These are phyloP conservation scores for Neodidymelliopsis sp. DNA, from an alignment of 2,329 filamentous ascomycete species.

Conservation along the genomic window DNA sequence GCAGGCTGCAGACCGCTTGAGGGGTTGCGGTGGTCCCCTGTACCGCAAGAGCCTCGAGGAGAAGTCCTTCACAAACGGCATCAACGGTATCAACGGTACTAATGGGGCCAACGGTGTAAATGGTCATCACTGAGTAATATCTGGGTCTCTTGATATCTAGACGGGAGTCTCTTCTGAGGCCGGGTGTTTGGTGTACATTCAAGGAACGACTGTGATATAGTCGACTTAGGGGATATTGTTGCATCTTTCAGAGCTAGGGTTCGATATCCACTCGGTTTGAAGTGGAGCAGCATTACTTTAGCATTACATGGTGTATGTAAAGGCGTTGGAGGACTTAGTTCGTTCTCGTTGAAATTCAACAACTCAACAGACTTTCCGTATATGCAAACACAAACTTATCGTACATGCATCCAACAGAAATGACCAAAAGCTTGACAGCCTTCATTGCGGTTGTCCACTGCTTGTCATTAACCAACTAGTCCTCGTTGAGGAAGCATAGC, in stretches of 20 bases:
- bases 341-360: neutral
- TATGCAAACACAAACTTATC: neutral
- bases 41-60: slow-evolving; percentile 70
- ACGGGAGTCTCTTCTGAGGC: neutral
- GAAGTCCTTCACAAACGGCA: slow-evolving; percentile 10
- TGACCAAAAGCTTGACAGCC: neutral
- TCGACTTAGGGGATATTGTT: neutral
- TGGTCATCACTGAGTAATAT: slow-evolving; percentile 19
- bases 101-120: slow-evolving; percentile 25
- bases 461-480: neutral
- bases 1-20: slow-evolving; percentile 82
- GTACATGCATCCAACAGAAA: neutral
- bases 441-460: neutral
- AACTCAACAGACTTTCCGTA: neutral
- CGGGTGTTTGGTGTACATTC: slow-evolving; percentile 9
- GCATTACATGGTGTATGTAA: slow-evolving; percentile 9
- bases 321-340: slow-evolving; percentile 3
- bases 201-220: neutral
- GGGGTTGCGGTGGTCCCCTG: slow-evolving; percentile 78
- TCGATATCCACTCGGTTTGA: neutral
- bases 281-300: slow-evolving; percentile 5
- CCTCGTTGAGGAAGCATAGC: slow-evolving; percentile 7
- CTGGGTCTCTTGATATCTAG: neutral
- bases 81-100: slow-evolving; percentile 27
- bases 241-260: neutral